A percentile compares a stretch with the other conserved stretches of the same genome.
These are phyloP conservation scores for Xylaria sp. DNA, from an alignment of 2,329 filamentous ascomycete species.

Conservation along the genomic window DNA sequence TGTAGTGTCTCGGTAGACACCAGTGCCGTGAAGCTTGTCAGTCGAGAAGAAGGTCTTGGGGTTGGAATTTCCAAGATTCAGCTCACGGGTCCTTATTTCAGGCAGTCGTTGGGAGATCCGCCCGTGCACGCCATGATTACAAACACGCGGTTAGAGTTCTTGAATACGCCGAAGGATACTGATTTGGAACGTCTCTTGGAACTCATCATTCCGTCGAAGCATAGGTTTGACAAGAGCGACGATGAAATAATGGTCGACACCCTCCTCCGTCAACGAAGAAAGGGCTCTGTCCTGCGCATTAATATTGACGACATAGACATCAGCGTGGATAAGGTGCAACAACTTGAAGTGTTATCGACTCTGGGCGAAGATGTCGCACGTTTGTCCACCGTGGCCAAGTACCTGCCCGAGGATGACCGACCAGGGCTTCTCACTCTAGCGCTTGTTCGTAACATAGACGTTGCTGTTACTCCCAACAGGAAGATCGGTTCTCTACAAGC, in stretches of 20 bases:
- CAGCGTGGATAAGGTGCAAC: constrained; percentile 69
- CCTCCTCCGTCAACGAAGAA: constrained; percentile 83
- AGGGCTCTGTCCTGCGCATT: constrained; percentile 83
- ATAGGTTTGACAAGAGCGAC: constrained; percentile 85
- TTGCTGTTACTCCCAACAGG: constrained; percentile 72
- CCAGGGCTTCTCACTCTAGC: constrained; percentile 85
- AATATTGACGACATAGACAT: constrained; percentile 73
- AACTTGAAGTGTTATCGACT: constrained; percentile 74
- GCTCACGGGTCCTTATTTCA: constrained; percentile 75
- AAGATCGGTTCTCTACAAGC: constrained; percentile 73
- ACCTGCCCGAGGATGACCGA: constrained; percentile 93
- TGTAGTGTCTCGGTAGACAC: constrained; percentile 80
- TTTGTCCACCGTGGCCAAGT: constrained; percentile 89
- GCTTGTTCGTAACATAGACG: constrained; percentile 71
- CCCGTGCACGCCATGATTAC: constrained; percentile 71
- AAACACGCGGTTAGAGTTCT: constrained; percentile 77
- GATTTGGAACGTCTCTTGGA: constrained; percentile 86
- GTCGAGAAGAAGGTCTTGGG: constrained; percentile 76
- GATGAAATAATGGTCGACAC: constrained; percentile 97
- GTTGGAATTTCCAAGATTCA: constrained; percentile 80
- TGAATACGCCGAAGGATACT: constrained; percentile 76
- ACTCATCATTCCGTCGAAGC: constrained; percentile 89
- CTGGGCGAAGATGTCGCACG: constrained; percentile 83
- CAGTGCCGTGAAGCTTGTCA: constrained; percentile 83
- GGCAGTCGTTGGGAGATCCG: constrained; percentile 63